These are phyloP conservation scores for Penicillium bialowiezense DNA, from an alignment of 495 filamentous ascomycete species.

Conservation along the genomic window DNA sequence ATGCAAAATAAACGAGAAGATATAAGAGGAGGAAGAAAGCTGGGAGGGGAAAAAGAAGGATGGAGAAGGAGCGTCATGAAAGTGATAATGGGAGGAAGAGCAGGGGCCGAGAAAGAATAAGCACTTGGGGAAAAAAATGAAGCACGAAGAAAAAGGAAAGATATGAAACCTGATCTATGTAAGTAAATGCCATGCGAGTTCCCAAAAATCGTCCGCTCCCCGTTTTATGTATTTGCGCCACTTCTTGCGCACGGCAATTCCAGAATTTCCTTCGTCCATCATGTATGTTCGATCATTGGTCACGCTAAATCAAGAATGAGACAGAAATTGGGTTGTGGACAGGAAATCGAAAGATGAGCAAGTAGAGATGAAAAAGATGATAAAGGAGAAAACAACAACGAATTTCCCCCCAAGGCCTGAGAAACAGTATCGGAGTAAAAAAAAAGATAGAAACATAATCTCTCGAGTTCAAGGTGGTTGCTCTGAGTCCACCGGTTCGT, in stretches of 20 bases:
- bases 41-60: constrained; percentile 9
- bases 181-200: constrained; percentile 44
- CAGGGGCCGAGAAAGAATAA: constrained; percentile 7
- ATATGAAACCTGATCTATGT: constrained; percentile 46
- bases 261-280: constrained; percentile 43
- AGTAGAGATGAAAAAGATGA: constrained; percentile 8
- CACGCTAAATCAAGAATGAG: constrained; percentile 50
- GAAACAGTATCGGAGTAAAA: constrained; percentile 6
- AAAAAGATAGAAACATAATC: too few species aligned
- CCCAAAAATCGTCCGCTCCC: constrained; percentile 44
- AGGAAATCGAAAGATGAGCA: constrained; percentile 4
- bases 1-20: constrained; percentile 21
- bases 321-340: constrained; percentile 27
- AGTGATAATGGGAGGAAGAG: constrained; percentile 10
- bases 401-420: constrained; percentile 20
- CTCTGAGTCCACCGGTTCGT: constrained; percentile 46
- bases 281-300: constrained; percentile 50
- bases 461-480: constrained; percentile 33
- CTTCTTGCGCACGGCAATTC: constrained; percentile 39
- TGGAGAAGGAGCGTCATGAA: constrained; percentile 19
- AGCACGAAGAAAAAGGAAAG: constrained; percentile 25
- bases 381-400: constrained; percentile 25
- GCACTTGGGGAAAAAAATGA: constrained; percentile 8
- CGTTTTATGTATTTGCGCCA: constrained; percentile 48
- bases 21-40: constrained; percentile 8